Conservation (phyloP, 2,329 filamentous ascomycete genomes). For the Ceratocystis cacaofunesta region DNA sequence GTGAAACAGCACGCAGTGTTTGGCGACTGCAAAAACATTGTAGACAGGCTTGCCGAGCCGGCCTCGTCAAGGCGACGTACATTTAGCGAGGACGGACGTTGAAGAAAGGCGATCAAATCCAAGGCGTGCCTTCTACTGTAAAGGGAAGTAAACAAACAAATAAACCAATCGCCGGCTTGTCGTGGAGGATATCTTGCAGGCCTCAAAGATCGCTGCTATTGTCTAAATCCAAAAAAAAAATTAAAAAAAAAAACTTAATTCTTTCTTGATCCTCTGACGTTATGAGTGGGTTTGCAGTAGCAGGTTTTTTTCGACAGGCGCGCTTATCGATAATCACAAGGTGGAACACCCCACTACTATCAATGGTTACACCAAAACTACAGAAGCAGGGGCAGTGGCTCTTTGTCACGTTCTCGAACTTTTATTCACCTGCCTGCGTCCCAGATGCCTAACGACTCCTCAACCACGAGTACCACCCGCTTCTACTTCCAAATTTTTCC, state of each 20-base stretch:
- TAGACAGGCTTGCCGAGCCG: constrained; percentile 4
- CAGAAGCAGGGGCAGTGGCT: neutral
- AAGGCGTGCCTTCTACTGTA: too few species aligned
- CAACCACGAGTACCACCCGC: too few species aligned
- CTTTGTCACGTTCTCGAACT: neutral
- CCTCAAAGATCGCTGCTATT: neutral
- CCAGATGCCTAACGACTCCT: too few species aligned
- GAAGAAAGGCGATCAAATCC: neutral
- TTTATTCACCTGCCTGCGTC: neutral
- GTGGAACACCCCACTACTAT: neutral
- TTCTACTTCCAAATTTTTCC: neutral
- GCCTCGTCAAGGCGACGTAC: constrained; percentile 11
- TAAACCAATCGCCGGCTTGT: too few species aligned
- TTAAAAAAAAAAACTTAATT: neutral
- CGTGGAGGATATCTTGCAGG: neutral
- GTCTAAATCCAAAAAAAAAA: neutral
- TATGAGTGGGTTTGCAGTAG: constrained; percentile 7
- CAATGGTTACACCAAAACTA: neutral
- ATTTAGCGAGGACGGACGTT: constrained; percentile 1
- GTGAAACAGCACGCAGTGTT: neutral
- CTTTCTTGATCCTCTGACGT: constrained; percentile 10
- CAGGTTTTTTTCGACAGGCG: constrained; percentile 4
- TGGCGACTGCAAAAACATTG: neutral
- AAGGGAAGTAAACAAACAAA: too few species aligned
- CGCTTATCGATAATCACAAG: constrained; percentile 20